Evolutionary conservation across 371 early-diverging fungal species (phyloP), one percentile per base, ranked within the genome.

Genomic region (Fennellomyces sp.): DNA sequence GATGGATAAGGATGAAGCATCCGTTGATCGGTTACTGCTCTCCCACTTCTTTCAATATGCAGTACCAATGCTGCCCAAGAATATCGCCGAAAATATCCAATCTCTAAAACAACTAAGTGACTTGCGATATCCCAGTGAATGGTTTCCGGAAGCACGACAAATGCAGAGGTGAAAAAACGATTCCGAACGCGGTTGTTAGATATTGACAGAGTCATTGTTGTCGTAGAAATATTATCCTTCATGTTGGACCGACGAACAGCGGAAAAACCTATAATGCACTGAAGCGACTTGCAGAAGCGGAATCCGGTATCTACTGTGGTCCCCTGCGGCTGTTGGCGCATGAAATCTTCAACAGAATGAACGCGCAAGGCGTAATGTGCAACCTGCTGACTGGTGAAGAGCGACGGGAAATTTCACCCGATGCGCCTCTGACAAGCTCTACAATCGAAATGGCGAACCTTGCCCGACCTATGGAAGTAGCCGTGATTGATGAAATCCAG

Each of bases 171-270:
- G 72, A 27, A 33, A n/a, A 21, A 27, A 23, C 13, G 13, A 33
- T 33, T 33, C 6, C 35, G 35, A 33, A 8, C 35, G 8, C 6
- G 6, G 35, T 33, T 33, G 13, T 33, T 33, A n/a, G 19, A 13
- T 17, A 41, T 5, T 41, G 17, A 41, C 41, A 41, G 19, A 13
- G 19, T n/a, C n/a, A 41, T 1, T 19, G 19, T 1, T 13, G 8
- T 1, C 3, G 17, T 64, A 88, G 88, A 60, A 88, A 88, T 39
- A 91, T 98, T 51, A 81, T 91, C 36, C 81, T 97, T 78, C 98
- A 98, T 66, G 94, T 97, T 19, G 98, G 98, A 10, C 98, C 98
- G 12, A 97, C 98, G 4, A 98, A 98, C 73, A 94, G 94, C 21
- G 98, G 98, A 58, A 98, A 98, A 69, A 98, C 98, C 0, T 90